Evolutionary conservation across 2,329 filamentous ascomycete genomes (phyloP).

Genomic region (Annulohypoxylon truncatum): DNA sequence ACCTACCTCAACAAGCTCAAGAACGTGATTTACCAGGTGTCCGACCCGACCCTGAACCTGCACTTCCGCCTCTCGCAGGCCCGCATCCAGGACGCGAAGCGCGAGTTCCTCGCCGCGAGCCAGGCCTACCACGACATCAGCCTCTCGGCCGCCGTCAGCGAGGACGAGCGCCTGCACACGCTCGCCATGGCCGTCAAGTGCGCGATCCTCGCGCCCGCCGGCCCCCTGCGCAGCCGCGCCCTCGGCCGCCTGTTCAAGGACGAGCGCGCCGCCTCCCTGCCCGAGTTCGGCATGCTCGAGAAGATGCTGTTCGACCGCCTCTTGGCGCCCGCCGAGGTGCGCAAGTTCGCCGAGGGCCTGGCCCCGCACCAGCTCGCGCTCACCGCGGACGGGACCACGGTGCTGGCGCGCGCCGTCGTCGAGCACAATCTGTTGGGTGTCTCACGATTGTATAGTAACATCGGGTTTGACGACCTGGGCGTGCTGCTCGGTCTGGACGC

Average conservation of each 20-base stretch:
- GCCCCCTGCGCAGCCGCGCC: slow-evolving; percentile 82
- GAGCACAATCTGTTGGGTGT: slow-evolving; percentile 95
- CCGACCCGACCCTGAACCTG: slow-evolving; percentile 78
- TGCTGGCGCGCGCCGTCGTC: slow-evolving; percentile 90
- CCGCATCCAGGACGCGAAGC: slow-evolving; percentile 89
- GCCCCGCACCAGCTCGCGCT: slow-evolving; percentile 89
- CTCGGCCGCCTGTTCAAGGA: slow-evolving; percentile 93
- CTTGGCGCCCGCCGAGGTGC: slow-evolving; percentile 83
- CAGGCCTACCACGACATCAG: slow-evolving; percentile 90
- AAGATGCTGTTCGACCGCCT: slow-evolving; percentile 97
- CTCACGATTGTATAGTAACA: slow-evolving; percentile 83
- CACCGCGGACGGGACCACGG: slow-evolving; percentile 90
- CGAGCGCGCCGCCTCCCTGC: slow-evolving; percentile 79
- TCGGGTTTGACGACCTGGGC: slow-evolving; percentile 79
- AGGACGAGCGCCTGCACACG: slow-evolving; percentile 86
- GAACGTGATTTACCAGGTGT: slow-evolving; percentile 84
- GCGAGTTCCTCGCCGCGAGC: slow-evolving; percentile 88
- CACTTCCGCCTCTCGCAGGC: slow-evolving; percentile 94
- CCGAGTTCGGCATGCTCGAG: slow-evolving; percentile 89
- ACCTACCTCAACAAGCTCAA: slow-evolving; percentile 94
- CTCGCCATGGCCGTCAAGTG: slow-evolving; percentile 90
- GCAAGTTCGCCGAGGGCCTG: slow-evolving; percentile 83
- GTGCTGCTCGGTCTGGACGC: slow-evolving; percentile 80
- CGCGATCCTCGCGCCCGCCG: slow-evolving; percentile 90
- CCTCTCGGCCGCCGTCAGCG: slow-evolving; percentile 80